A percentile compares a stretch with the other conserved stretches of the same genome.
Evolutionary conservation across 805 yeast species (phyloP).

Genomic region (Yarrowia sp.): DNA sequence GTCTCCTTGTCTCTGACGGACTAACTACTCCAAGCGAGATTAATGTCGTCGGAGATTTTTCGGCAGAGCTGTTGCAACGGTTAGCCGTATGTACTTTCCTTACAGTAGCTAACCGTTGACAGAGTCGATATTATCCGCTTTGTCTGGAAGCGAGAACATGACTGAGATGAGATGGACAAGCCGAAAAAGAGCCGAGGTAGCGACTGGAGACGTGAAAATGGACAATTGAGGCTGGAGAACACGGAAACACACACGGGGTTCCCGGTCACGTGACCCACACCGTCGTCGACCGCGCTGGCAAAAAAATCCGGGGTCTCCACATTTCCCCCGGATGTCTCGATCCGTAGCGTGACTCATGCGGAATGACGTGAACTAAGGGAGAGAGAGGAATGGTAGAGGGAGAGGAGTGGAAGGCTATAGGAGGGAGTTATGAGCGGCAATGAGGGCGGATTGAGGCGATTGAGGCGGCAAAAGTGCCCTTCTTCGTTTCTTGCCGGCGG

Average conservation of each 20-base stretch:
- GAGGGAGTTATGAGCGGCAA: too few relatives aligned
- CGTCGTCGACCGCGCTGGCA: background rate
- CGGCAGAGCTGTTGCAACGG: background rate
- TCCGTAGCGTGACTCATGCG: conserved; percentile 36
- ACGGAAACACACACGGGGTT: too few relatives aligned
- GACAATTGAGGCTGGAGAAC: too few relatives aligned
- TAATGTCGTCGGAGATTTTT: conserved; percentile 1
- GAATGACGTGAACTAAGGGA: conserved; percentile 3
- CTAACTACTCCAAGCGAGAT: conserved; percentile 3
- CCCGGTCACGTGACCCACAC: background rate
- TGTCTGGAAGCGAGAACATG: too few relatives aligned
- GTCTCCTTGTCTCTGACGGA: background rate
- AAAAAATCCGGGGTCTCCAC: conserved; percentile 19
- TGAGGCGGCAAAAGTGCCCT: background rate
- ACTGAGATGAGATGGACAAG: too few relatives aligned
- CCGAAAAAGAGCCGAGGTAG: too few relatives aligned
- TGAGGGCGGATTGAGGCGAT: too few relatives aligned
- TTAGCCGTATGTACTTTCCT: background rate
- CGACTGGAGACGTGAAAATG: too few relatives aligned
- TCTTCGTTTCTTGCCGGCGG: too few relatives aligned
- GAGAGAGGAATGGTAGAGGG: background rate
- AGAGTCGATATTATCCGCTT: too few relatives aligned
- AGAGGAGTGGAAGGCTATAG: background rate
- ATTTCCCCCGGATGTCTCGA: conserved; percentile 27
- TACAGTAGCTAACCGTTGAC: too few relatives aligned